Percentiles rank a stretch among this genome's conserved stretches.
Conservation (phyloP, 768 basidiomycete genomes). For the Pholiota microspora region DNA sequence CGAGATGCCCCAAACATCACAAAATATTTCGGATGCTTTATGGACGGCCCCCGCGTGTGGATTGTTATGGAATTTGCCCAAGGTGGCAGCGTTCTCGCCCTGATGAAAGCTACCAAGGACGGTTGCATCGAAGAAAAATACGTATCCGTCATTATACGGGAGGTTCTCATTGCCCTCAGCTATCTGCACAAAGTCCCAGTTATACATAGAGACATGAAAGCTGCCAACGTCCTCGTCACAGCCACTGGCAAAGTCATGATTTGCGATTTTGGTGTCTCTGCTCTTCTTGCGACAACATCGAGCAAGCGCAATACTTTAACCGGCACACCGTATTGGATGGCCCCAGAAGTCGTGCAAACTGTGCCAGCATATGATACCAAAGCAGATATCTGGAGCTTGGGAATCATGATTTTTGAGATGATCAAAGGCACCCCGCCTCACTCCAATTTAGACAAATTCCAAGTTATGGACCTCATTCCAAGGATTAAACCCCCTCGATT, state of each 20-base stretch:
- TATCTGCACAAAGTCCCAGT: constrained; percentile 93
- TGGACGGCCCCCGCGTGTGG: constrained; percentile 96
- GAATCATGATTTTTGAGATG: constrained; percentile 96
- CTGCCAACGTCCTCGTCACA: constrained; percentile 93
- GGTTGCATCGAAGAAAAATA: constrained; percentile 86
- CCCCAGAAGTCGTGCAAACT: constrained; percentile 91
- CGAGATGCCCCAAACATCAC: constrained; percentile 90
- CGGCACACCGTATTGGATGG: constrained; percentile 99
- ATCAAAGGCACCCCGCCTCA: constrained; percentile 95
- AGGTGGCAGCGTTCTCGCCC: constrained; percentile 88
- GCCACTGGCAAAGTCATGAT: constrained; percentile 89
- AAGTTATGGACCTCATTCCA: constrained; percentile 88
- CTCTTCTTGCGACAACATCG: constrained; percentile 75
- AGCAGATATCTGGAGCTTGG: constrained; percentile 97
- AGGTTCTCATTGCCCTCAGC: constrained; percentile 81
- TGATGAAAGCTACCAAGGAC: constrained; percentile 85
- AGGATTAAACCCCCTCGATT: constrained; percentile 80
- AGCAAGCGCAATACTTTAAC: constrained; percentile 96
- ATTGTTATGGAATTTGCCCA: constrained; percentile 98
- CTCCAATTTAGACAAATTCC: constrained; percentile 80
- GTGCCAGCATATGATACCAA: constrained; percentile 94
- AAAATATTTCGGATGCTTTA: constrained; percentile 93
- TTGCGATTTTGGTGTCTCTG: constrained; percentile 98
- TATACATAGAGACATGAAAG: constrained; percentile 98
- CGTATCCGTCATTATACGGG: constrained; percentile 82